Percentiles rank a stretch among this genome's conserved stretches.
These are phyloP conservation scores for Lathyrus sativus DNA, from an alignment of 306 rosid genomes.

Conservation along the genomic window DNA sequence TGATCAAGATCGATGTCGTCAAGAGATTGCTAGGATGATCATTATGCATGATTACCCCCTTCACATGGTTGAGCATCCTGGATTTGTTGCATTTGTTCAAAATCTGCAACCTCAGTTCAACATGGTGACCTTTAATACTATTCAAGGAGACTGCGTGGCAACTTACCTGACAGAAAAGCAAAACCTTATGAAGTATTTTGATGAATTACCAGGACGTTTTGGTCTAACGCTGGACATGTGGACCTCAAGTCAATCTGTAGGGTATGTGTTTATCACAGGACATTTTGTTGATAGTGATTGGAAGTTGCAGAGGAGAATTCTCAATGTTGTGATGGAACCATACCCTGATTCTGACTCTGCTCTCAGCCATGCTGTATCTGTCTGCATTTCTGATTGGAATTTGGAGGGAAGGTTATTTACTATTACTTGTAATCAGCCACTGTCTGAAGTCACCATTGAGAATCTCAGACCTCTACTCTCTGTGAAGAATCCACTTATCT, in stretches of 20 bases:
- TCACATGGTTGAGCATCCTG: conserved; percentile 95
- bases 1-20: conserved; percentile 80
- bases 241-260: conserved; percentile 77
- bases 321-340: conserved; percentile 93
- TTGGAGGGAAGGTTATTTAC: conserved; percentile 79
- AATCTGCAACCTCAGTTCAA: conserved; percentile 91
- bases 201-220: conserved; percentile 77
- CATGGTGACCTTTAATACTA: conserved; percentile 76
- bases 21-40: conserved; percentile 90
- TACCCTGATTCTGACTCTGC: conserved; percentile 79
- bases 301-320: conserved; percentile 79
- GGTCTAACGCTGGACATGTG: conserved; percentile 82
- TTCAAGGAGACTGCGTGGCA: conserved; percentile 94
- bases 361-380: conserved; percentile 81
- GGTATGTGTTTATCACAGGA: conserved; percentile 84
- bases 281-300: conserved; percentile 84
- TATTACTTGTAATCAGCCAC: conserved; percentile 54
- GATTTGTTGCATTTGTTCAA: conserved; percentile 78
- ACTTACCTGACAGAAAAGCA: conserved; percentile 78
- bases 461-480: conserved; percentile 78
- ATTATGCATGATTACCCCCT: conserved; percentile 95
- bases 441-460: conserved; percentile 57
- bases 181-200: conserved; percentile 57
- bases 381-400: conserved; percentile 82
- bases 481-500: conserved; percentile 73